These are phyloP conservation scores for Creolimax fragrantissima DNA, from an alignment of 78 protist genomes.

Conservation along the genomic window DNA sequence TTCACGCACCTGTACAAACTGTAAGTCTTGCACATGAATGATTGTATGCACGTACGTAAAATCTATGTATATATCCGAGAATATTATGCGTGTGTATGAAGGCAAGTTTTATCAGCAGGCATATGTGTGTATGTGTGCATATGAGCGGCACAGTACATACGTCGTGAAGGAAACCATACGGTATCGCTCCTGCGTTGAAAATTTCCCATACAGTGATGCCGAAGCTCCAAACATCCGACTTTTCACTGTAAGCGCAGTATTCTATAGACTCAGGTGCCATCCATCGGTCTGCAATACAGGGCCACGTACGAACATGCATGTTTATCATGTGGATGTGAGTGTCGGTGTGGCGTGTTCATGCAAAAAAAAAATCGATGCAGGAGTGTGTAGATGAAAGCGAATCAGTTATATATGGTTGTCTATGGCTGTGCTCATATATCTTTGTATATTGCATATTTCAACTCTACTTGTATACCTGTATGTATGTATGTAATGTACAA, in stretches of 20 bases:
- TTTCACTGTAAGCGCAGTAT: neutral
- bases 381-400: neutral
- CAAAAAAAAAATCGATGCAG: neutral
- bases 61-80: no score
- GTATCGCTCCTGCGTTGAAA: neutral
- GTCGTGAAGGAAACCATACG: neutral
- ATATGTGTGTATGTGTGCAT: no score
- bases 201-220: slow-evolving; percentile 15
- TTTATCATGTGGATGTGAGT: neutral
- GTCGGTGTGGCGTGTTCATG: neutral
- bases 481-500: no score
- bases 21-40: no score
- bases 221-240: slow-evolving; percentile 8
- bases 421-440: no score
- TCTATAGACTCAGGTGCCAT: neutral
- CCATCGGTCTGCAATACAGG: neutral
- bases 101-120: no score
- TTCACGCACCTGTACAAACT: neutral
- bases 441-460: no score
- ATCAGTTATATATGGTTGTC: neutral
- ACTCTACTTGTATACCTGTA: no score
- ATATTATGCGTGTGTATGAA: no score
- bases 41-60: no score
- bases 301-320: neutral
- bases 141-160: no score